Percentiles rank a stretch among this genome's conserved stretches.
Conservation (phyloP, 371 early-diverging fungal species). For the Syncephalastrum contaminatum region DNA sequence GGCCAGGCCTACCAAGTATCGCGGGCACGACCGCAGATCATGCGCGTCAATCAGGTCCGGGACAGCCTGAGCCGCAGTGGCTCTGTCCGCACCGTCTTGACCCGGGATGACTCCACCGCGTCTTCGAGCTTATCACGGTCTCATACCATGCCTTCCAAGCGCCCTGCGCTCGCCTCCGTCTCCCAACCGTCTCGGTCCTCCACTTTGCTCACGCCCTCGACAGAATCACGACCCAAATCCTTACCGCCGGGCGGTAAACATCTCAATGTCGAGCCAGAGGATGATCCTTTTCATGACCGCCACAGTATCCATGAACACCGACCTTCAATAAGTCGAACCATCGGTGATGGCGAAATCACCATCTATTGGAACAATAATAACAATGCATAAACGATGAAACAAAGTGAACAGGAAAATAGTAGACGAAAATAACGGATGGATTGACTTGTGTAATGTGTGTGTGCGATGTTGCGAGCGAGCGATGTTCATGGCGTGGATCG, state of each 20-base stretch:
- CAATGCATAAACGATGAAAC: too few species aligned
- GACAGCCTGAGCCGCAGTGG: conserved; percentile 28
- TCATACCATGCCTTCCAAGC: conserved; percentile 13
- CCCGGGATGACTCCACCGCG: conserved; percentile 7
- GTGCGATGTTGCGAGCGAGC: background rate
- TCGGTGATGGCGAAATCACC: conserved; percentile 48
- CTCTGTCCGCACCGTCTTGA: conserved; percentile 30
- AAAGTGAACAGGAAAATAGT: too few species aligned
- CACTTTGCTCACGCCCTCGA: background rate
- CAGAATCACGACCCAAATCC: background rate
- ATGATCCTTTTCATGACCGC: conserved; percentile 43
- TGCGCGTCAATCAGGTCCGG: conserved; percentile 46
- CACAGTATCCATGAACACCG: conserved; percentile 12
- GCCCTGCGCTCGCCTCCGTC: background rate
- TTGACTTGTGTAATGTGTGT: background rate
- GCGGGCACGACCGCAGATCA: conserved; percentile 41
- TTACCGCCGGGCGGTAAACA: background rate
- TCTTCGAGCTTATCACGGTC: conserved; percentile 12
- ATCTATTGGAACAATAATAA: conserved; percentile 32
- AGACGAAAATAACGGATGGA: background rate
- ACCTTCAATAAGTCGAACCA: conserved; percentile 5
- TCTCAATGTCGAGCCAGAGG: background rate
- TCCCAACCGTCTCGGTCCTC: background rate
- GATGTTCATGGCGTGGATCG: background rate
- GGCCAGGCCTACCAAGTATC: conserved; percentile 38